Evolutionary conservation across 805 yeast genomes (phyloP).

Genomic region (Yarrowia keelungensis): DNA sequence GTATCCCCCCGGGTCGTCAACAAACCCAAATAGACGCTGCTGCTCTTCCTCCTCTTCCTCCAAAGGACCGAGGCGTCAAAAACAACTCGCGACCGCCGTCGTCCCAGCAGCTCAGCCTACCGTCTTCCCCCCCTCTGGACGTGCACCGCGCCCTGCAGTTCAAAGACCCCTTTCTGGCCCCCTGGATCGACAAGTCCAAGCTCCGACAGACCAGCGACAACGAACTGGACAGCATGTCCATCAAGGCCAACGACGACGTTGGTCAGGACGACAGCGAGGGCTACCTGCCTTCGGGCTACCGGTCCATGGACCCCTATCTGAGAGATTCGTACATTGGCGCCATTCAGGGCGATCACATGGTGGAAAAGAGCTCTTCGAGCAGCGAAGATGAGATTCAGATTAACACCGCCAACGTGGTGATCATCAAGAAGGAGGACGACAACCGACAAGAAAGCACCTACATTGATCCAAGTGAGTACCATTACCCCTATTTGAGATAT

Average conservation of each 20-base stretch:
- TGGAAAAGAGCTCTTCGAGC: slow-evolving; percentile 24
- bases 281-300: slow-evolving; percentile 28
- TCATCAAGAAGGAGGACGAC: slow-evolving; percentile 25
- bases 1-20: slow-evolving; percentile 17
- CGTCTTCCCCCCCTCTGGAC: slow-evolving; percentile 5
- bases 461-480: slow-evolving; percentile 24
- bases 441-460: slow-evolving; percentile 7
- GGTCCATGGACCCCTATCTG: slow-evolving; percentile 31
- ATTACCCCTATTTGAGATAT: slow-evolving; percentile 1
- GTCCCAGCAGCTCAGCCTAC: slow-evolving; percentile 3
- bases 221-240: slow-evolving; percentile 29
- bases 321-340: slow-evolving; percentile 28
- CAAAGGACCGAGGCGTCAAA: not conserved
- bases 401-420: slow-evolving; percentile 18
- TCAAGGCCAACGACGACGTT: slow-evolving; percentile 36
- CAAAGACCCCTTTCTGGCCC: slow-evolving; percentile 33
- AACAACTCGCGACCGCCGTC: not conserved
- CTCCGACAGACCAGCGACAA: slow-evolving; percentile 7
- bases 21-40: slow-evolving; percentile 2
- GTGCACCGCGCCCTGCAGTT: slow-evolving; percentile 34
- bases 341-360: slow-evolving; percentile 29
- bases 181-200: slow-evolving; percentile 23
- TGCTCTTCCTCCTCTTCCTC: slow-evolving; percentile 18
- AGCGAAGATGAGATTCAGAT: slow-evolving; percentile 15
- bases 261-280: slow-evolving; percentile 5